These are phyloP conservation scores for Phytopythium mirpurense DNA, from an alignment of 352 stramenopile genomes.

Conservation along the genomic window DNA sequence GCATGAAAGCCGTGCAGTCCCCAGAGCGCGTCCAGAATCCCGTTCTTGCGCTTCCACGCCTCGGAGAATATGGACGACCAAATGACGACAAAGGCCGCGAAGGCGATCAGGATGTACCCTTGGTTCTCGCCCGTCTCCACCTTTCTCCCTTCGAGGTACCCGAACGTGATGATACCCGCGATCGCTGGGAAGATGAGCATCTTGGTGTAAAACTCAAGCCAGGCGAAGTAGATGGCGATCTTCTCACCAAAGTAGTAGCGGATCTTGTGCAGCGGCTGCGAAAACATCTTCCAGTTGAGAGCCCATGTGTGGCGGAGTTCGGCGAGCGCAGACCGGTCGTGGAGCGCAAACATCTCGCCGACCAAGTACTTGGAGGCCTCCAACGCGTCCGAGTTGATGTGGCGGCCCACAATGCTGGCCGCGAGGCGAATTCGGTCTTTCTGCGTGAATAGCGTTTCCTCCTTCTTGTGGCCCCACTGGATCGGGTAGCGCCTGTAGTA, in stretches of 20 bases:
- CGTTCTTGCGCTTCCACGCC: conserved; percentile 87
- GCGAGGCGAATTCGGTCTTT: conserved; percentile 78
- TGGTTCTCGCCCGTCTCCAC: conserved; percentile 34
- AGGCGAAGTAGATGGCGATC: conserved; percentile 90
- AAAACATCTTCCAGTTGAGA: conserved; percentile 64
- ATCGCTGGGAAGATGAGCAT: conserved; percentile 83
- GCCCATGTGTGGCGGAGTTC: conserved; percentile 77
- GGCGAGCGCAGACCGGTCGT: conserved; percentile 63
- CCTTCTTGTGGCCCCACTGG: conserved; percentile 57
- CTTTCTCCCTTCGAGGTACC: conserved; percentile 42
- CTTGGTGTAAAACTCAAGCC: conserved; percentile 92
- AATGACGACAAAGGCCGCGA: conserved; percentile 79
- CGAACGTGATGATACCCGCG: conserved; percentile 73
- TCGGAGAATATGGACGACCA: conserved; percentile 88
- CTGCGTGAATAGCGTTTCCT: conserved; percentile 76
- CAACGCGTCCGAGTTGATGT: conserved; percentile 73
- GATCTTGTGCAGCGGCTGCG: conserved; percentile 85
- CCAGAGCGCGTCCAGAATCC: conserved; percentile 80
- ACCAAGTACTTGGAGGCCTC: conserved; percentile 46
- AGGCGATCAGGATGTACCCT: conserved; percentile 71
- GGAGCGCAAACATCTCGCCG: conserved; percentile 83
- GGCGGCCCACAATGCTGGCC: conserved; percentile 60
- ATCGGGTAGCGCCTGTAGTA: conserved; percentile 82
- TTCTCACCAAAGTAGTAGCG: conserved; percentile 90
- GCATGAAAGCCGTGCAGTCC: conserved; percentile 74